Conservation (phyloP, 768 basidiomycete species). For the Russula lepida region DNA sequence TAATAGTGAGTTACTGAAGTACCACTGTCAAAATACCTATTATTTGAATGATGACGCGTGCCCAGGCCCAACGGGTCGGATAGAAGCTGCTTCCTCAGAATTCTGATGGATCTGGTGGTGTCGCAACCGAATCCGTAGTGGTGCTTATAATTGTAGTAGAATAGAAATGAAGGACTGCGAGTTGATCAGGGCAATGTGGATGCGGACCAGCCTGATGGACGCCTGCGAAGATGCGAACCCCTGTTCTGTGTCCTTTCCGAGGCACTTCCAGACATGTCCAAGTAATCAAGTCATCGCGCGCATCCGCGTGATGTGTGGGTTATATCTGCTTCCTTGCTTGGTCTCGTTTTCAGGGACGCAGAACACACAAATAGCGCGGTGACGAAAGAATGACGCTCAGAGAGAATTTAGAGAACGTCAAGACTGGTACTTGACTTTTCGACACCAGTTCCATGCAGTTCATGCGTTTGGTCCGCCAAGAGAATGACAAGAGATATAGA, state of each 20-base stretch:
- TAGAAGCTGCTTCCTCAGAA: too few species aligned
- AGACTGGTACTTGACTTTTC: background rate
- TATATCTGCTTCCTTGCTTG: background rate
- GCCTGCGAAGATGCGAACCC: constrained; percentile 52
- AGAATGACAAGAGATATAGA: too few species aligned
- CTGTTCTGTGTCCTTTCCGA: constrained; percentile 69
- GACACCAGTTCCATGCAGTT: constrained; percentile 1
- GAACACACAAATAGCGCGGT: background rate
- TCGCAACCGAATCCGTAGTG: too few species aligned
- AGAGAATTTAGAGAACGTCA: constrained; percentile 1
- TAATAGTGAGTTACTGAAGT: too few species aligned
- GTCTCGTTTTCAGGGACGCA: background rate
- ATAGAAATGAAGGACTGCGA: too few species aligned
- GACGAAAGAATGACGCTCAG: constrained; percentile 10
- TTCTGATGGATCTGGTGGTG: too few species aligned
- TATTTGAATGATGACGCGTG: too few species aligned
- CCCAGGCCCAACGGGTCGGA: too few species aligned
- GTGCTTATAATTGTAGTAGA: too few species aligned
- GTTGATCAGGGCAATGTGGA: too few species aligned
- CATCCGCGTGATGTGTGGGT: background rate
- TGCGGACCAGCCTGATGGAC: too few species aligned
- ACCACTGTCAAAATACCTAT: too few species aligned
- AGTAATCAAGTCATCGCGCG: constrained; percentile 62
- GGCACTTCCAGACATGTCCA: constrained; percentile 67
- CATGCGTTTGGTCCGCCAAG: background rate